Evolutionary conservation across 75 land plant genomes (phyloP).

Genomic region (Ceratopteris richardii): DNA sequence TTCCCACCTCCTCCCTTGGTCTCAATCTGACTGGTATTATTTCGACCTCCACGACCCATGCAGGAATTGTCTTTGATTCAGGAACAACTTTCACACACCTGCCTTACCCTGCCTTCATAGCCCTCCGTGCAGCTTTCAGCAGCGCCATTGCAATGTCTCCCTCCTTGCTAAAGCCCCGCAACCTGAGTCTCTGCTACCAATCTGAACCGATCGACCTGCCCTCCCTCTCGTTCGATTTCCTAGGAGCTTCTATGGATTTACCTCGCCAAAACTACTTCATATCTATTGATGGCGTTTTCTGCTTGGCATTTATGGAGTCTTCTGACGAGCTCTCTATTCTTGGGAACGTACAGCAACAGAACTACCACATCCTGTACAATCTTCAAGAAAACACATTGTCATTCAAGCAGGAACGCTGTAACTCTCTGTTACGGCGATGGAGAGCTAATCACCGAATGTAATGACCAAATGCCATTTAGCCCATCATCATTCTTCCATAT

Average conservation of each 20-base stretch:
- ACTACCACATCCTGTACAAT: slow-evolving; percentile 67
- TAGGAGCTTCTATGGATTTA: slow-evolving; percentile 1
- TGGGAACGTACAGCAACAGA: slow-evolving; percentile 80
- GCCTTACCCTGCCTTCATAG: background rate
- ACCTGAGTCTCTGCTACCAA: slow-evolving; percentile 16
- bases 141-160: background rate
- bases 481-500: too few species aligned
- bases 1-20: background rate
- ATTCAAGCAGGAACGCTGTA: slow-evolving; percentile 12
- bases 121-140: slow-evolving; percentile 3
- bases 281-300: slow-evolving; percentile 1
- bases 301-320: slow-evolving; percentile 19
- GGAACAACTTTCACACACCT: slow-evolving; percentile 19
- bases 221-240: background rate
- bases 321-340: slow-evolving; percentile 34
- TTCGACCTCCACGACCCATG: background rate
- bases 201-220: background rate
- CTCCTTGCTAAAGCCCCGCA: background rate
- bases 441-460: too few species aligned
- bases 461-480: too few species aligned
- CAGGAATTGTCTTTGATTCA: slow-evolving; percentile 10
- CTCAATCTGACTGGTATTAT: too few species aligned
- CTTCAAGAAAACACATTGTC: slow-evolving; percentile 43
- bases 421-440: too few species aligned
- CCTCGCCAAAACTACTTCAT: slow-evolving; percentile 17